A percentile compares a stretch with the other conserved stretches of the same genome.
phyloP scores from a whole-genome alignment of 495 filamentous ascomycete genomes.

The Xylaria curta region DNA sequence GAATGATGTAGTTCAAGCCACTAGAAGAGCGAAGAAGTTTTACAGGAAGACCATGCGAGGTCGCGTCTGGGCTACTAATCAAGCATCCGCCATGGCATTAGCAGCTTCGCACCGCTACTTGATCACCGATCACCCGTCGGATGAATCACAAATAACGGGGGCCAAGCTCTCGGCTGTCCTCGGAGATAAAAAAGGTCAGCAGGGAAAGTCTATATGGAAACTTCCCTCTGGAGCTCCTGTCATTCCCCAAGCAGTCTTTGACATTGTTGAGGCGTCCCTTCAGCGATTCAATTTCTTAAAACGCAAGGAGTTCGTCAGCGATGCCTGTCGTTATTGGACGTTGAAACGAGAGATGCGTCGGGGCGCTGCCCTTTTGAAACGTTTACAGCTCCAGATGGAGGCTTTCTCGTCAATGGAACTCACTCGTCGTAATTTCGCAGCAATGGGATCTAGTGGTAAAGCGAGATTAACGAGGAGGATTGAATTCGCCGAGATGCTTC shows the following conservation, averaged over 20 bases:
- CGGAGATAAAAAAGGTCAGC: conserved; percentile 70
- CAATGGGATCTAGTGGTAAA: conserved; percentile 85
- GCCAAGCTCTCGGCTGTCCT: conserved; percentile 63
- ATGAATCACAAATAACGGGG: conserved; percentile 63
- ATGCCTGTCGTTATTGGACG: conserved; percentile 97
- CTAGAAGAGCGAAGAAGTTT: conserved; percentile 66
- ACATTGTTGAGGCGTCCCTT: conserved; percentile 79
- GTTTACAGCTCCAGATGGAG: conserved; percentile 91
- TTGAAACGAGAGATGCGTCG: conserved; percentile 91
- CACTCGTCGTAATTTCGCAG: conserved; percentile 87
- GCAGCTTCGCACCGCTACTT: conserved; percentile 69
- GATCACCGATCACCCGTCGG: conserved; percentile 61
- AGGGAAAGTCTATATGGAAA: conserved; percentile 82
- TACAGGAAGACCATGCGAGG: conserved; percentile 87
- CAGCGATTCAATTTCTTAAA: conserved; percentile 81
- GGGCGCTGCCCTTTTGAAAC: conserved; percentile 89
- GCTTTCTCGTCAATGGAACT: conserved; percentile 97
- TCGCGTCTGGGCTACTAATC: conserved; percentile 87
- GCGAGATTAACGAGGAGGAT: conserved; percentile 79
- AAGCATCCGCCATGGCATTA: conserved; percentile 81
- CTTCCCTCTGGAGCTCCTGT: conserved; percentile 94
- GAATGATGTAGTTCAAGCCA: conserved; percentile 68
- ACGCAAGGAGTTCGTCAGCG: conserved; percentile 87
- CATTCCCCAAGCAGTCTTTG: conserved; percentile 83
- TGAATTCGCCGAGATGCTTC: conserved; percentile 80